A percentile compares a stretch with the other conserved stretches of the same genome.
These are phyloP conservation scores for Nannizzia gypsea DNA, from an alignment of 2,329 filamentous ascomycete species.

Conservation along the genomic window DNA sequence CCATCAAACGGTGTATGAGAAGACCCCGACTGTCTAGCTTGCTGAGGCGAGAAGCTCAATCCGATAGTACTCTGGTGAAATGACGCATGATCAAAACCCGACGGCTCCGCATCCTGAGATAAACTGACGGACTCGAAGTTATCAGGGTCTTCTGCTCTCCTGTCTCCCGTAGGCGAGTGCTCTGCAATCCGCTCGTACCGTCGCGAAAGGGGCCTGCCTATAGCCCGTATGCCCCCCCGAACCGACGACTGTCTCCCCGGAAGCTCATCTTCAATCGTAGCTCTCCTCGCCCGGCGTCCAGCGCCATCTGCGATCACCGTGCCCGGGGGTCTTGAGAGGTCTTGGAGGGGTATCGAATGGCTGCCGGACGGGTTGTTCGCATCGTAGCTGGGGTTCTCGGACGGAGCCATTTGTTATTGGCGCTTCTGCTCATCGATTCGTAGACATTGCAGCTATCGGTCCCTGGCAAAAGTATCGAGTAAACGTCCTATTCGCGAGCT, in stretches of 20 bases:
- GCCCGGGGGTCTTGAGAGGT: constrained; percentile 39
- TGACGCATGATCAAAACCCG: not conserved
- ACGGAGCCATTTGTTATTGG: constrained; percentile 31
- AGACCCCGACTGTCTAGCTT: not conserved
- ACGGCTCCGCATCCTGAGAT: constrained; percentile 16
- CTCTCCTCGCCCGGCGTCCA: constrained; percentile 19
- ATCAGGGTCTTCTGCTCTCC: not conserved
- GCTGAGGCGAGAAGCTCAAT: constrained; percentile 6
- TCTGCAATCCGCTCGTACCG: constrained; percentile 45
- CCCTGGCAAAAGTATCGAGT: not conserved
- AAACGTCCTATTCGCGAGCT: not conserved
- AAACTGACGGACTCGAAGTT: constrained; percentile 15
- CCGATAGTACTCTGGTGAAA: constrained; percentile 7
- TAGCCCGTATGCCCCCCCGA: constrained; percentile 32
- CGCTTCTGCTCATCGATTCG: constrained; percentile 24
- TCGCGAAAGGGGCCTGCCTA: constrained; percentile 28
- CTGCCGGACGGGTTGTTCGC: constrained; percentile 18
- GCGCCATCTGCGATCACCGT: constrained; percentile 19
- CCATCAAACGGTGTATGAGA: not conserved
- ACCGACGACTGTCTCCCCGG: constrained; percentile 38
- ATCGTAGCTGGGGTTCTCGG: constrained; percentile 21
- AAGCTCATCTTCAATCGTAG: constrained; percentile 18
- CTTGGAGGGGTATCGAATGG: constrained; percentile 59
- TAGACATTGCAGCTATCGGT: constrained; percentile 27
- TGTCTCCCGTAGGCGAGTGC: constrained; percentile 36